Conservation (phyloP, 495 filamentous ascomycete species). For the Elaphomyces granulatus region DNA sequence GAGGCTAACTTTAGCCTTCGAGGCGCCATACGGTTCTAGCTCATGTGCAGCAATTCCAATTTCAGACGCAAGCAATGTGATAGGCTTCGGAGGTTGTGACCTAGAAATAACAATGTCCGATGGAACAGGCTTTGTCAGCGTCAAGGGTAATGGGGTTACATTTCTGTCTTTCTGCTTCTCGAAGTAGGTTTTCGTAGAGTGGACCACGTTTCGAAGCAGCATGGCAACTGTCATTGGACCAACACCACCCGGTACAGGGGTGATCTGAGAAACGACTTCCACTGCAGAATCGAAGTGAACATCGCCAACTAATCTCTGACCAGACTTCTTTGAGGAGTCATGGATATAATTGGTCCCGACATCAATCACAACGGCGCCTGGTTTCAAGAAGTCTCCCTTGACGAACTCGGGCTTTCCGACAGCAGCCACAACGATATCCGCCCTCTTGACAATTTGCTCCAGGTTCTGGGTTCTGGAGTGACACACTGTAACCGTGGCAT, state of each 20-base stretch:
- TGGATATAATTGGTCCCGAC: constrained; percentile 94
- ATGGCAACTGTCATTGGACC: constrained; percentile 98
- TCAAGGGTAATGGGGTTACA: constrained; percentile 65
- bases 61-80: constrained; percentile 71
- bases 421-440: constrained; percentile 82
- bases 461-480: constrained; percentile 75
- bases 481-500: constrained; percentile 93
- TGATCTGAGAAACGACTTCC: constrained; percentile 86
- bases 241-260: constrained; percentile 91
- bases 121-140: constrained; percentile 61
- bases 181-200: constrained; percentile 65
- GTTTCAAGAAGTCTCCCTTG: constrained; percentile 90
- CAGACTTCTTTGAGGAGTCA: constrained; percentile 89
- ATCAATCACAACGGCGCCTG: constrained; percentile 87
- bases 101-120: constrained; percentile 90
- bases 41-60: constrained; percentile 75
- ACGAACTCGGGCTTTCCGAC: constrained; percentile 81
- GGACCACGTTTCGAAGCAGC: constrained; percentile 84
- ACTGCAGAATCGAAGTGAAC: constrained; percentile 81
- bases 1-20: constrained; percentile 90
- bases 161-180: constrained; percentile 63
- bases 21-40: constrained; percentile 84
- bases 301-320: constrained; percentile 85
- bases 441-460: constrained; percentile 56
- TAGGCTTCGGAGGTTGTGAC: constrained; percentile 76